Conservation (phyloP, 129 eudicot genomes). For the Flaveria brownii region DNA sequence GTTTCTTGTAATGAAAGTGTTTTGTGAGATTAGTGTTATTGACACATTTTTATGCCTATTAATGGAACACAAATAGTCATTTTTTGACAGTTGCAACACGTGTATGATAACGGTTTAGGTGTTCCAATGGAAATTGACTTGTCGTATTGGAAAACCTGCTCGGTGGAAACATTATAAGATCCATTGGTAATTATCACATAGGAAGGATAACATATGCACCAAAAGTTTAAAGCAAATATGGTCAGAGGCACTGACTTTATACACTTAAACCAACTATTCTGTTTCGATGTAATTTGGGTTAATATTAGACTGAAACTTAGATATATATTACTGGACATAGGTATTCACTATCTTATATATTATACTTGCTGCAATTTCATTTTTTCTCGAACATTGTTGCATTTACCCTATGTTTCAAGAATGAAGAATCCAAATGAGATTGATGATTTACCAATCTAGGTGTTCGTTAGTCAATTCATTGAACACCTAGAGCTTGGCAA, state of each 20-base stretch:
- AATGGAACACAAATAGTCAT: conserved; percentile 1
- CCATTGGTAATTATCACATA: background rate
- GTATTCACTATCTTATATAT: background rate
- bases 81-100: background rate
- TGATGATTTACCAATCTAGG: background rate
- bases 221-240: background rate
- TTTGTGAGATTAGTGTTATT: background rate
- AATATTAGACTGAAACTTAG: background rate
- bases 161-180: background rate
- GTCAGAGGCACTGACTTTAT: background rate
- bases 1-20: background rate
- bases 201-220: background rate
- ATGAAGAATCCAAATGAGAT: background rate
- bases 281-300: conserved; percentile 2
- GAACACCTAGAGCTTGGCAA: background rate
- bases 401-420: background rate
- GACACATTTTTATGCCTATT: background rate
- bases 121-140: background rate
- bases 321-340: background rate
- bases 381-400: conserved; percentile 10
- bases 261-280: background rate
- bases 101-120: background rate
- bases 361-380: background rate
- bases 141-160: background rate
- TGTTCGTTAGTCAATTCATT: background rate